Percentiles rank a stretch among this genome's conserved stretches.
phyloP scores from a whole-genome alignment of 768 basidiomycete genomes.

The Mycena chlorophos region DNA sequence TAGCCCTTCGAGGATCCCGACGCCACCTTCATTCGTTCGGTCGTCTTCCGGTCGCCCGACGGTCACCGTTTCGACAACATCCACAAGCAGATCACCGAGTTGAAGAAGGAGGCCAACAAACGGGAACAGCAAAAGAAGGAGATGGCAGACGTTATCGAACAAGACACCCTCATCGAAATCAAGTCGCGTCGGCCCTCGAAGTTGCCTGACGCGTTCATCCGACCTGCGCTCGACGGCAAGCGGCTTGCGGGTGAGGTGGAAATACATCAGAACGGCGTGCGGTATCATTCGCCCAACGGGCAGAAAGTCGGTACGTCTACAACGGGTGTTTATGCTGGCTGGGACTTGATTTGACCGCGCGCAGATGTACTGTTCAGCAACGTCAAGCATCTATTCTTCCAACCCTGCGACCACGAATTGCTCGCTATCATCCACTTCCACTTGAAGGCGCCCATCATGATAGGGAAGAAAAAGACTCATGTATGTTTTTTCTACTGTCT shows the following conservation, averaged over 20 bases:
- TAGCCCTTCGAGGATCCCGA: constrained; percentile 98
- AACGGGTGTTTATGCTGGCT: constrained; percentile 11
- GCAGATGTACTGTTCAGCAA: constrained; percentile 94
- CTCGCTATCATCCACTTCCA: constrained; percentile 93
- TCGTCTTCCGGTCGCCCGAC: constrained; percentile 91
- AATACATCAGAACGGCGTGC: constrained; percentile 94
- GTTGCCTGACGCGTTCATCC: constrained; percentile 88
- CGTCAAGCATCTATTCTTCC: constrained; percentile 98
- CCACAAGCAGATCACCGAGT: constrained; percentile 87
- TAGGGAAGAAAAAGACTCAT: constrained; percentile 97
- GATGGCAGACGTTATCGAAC: constrained; percentile 96
- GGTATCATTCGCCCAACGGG: constrained; percentile 85
- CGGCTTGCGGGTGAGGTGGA: constrained; percentile 96
- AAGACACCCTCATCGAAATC: constrained; percentile 84
- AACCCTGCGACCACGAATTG: constrained; percentile 95
- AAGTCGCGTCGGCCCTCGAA: constrained; percentile 85
- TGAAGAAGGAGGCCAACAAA: constrained; percentile 97
- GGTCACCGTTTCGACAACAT: constrained; percentile 86
- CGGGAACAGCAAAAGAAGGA: constrained; percentile 97
- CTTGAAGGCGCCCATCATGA: constrained; percentile 94
- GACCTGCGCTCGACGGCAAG: constrained; percentile 94
- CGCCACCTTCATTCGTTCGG: constrained; percentile 92
- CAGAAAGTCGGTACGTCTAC: constrained; percentile 90
- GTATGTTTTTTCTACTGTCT: constrained; percentile 55
- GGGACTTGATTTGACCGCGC: background rate